Evolutionary conservation across 257 asterid species (phyloP), one percentile per base, ranked within the genome.

Genomic region (Ballota nigra): DNA sequence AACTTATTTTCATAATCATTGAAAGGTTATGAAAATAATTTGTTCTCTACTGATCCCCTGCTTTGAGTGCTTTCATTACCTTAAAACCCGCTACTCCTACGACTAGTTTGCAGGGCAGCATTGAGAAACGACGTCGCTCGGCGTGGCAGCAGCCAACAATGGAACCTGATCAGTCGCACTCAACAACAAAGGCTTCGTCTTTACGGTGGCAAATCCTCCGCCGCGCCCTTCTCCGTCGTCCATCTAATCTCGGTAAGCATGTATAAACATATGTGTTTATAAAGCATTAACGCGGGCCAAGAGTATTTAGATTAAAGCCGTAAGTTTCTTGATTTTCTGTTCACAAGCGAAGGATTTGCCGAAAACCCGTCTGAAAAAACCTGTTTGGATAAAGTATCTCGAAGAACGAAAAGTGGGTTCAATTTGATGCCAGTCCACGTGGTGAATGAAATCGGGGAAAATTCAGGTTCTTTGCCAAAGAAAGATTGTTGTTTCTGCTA

Each of bases 171-270:
- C 68, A 13, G 61, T 19, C 78, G 20, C 77, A 31, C 23, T 28
- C 79, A 63, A 62, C 71, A 31, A 78, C 86, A 51, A 83, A 38
- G 34, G 75, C 87, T 13, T 82, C 97, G 24, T 78, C 95, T 40
- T 78, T 88, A 74, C 85, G 97, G 26, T 92, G 98, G 98, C 75
- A 79, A 71, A 88, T 92, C 56, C 90, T 90, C 75, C 91, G 97
- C 51, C 92, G 86, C 24, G 92, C 95, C 59, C 85, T 92, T 75
- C 85, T 75, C 69, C 83, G 82, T 75, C 80, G 82, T 23, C 74
- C 86, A 16, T 76, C 87, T 33, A 15, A 45, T 58, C 53, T 82
- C 63, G 92, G 94, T 87, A 33, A 33, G 51, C 9, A 45, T 18
- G 29, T 59, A 1, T 9, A 2, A 4, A 18, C 47, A 18, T 12